Base-by-base conservation (phyloP, 257 asterid species). In the Perilla frutescens region DNA sequence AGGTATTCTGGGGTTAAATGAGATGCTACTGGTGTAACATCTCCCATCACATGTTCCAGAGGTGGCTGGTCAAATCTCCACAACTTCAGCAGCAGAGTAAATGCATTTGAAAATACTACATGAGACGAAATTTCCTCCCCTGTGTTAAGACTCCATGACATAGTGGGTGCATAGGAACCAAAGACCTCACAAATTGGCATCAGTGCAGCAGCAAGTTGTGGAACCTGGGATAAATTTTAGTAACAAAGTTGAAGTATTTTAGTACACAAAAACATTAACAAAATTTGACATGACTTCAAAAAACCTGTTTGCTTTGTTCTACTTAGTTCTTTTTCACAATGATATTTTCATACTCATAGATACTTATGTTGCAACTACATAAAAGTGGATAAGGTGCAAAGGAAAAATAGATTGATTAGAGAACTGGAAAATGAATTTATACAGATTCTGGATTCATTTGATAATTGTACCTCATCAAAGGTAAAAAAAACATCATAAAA, bases 41-140 rank as follows among this genome's bases (percentile, higher is more conserved):
- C 97, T 62, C 96, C 97, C 72, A 39, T 70, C 20, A 85, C 87
- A 76, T 84, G 83, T 69, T 92, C 97, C 77, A 90, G 39, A 57
- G 98, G 99, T 41, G 97, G 96, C 70, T 85, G 94, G 71, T 95
- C 96, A 59, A 90, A 95, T 87, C 94, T 90, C 99, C 99, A 95
- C 77, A 95, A 73, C 83, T 87, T 90, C 83, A 95, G 84, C 82
- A 95, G 88, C 83, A 87, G 88, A 73, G 92, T 83, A 75, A 95
- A 92, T 65, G 98, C 99, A 84, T 95, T 92, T 72, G 99, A 89
- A 82, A 95, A 95, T 59, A 95, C 89, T 15, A 85, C 86, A 79
- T 89, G 97, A 50, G 97, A 79, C 69, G 96, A 80, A 62, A 95
- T 79, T 69, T 89, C 92, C 81, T 89, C 96, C 83, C 94, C 96